A percentile compares a stretch with the other conserved stretches of the same genome.
Evolutionary conservation across 495 filamentous ascomycete species (phyloP).

Genomic region (Penicillium roqueforti): DNA sequence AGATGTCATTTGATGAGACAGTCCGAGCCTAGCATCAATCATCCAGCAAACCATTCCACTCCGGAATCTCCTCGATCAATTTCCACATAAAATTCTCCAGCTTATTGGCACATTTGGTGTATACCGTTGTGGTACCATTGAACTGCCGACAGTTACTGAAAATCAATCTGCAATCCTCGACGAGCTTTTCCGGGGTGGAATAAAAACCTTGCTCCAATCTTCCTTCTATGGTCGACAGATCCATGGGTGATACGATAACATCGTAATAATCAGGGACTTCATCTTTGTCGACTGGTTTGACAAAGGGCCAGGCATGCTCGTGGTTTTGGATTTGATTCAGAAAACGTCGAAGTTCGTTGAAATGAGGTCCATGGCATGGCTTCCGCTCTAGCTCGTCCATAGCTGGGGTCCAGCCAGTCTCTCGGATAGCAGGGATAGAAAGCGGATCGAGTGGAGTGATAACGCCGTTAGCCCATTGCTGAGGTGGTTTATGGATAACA

Average conservation of each 20-base stretch:
- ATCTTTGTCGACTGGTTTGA: constrained; percentile 83
- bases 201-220: constrained; percentile 77
- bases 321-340: constrained; percentile 96
- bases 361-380: constrained; percentile 92
- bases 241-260: constrained; percentile 97
- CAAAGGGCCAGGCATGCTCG: constrained; percentile 90
- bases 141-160: constrained; percentile 95
- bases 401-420: constrained; percentile 89
- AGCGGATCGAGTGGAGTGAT: constrained; percentile 74
- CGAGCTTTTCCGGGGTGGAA: constrained; percentile 84
- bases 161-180: constrained; percentile 82
- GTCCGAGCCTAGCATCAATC: neutral
- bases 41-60: constrained; percentile 63
- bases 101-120: constrained; percentile 92
- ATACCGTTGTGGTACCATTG: constrained; percentile 91
- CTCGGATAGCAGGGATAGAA: constrained; percentile 74
- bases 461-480: constrained; percentile 66
- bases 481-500: constrained; percentile 77
- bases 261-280: constrained; percentile 97
- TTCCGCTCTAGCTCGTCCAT: constrained; percentile 97
- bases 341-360: constrained; percentile 85
- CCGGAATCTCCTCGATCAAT: constrained; percentile 86
- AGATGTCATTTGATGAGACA: too few relatives aligned
- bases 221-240: constrained; percentile 90
- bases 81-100: constrained; percentile 96